Percentiles rank a stretch among this genome's conserved stretches.
Conservation (phyloP, 2,329 filamentous ascomycete genomes). For the Thielaviopsis populi region DNA sequence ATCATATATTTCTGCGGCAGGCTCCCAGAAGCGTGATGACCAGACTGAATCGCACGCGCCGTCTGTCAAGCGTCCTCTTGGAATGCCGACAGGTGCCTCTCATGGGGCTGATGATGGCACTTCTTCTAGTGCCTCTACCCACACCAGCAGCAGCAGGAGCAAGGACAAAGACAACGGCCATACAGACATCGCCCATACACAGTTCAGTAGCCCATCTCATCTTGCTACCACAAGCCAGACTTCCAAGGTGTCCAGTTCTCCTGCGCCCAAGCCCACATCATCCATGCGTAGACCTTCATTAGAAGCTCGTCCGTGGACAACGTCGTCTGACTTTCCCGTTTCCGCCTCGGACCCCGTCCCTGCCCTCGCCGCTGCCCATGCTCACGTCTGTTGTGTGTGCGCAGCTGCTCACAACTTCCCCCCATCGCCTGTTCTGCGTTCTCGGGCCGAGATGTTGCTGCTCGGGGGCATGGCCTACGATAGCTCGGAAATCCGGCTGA, state of each 20-base stretch:
- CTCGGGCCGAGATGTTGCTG: background rate
- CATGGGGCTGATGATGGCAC: background rate
- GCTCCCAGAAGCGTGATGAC: background rate
- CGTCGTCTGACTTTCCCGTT: background rate
- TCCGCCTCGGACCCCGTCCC: background rate
- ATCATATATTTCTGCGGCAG: background rate
- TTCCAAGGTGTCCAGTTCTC: background rate
- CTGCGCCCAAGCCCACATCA: background rate
- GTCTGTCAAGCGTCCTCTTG: background rate
- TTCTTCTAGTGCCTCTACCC: background rate
- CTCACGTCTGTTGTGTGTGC: background rate
- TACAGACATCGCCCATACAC: background rate
- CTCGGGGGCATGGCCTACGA: slow-evolving; percentile 13
- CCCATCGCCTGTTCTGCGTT: background rate
- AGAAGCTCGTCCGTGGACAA: background rate
- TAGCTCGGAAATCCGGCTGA: slow-evolving; percentile 21
- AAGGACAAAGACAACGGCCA: background rate
- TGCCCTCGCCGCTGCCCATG: background rate
- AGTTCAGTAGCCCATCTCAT: background rate
- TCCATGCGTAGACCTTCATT: background rate
- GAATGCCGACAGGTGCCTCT: background rate
- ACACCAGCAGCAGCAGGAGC: background rate
- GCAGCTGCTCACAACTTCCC: background rate
- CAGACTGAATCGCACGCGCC: background rate
- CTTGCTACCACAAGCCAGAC: background rate